These are phyloP conservation scores for Oryza punctata DNA, from an alignment of 176 grass and related monocot genomes.

Conservation along the genomic window DNA sequence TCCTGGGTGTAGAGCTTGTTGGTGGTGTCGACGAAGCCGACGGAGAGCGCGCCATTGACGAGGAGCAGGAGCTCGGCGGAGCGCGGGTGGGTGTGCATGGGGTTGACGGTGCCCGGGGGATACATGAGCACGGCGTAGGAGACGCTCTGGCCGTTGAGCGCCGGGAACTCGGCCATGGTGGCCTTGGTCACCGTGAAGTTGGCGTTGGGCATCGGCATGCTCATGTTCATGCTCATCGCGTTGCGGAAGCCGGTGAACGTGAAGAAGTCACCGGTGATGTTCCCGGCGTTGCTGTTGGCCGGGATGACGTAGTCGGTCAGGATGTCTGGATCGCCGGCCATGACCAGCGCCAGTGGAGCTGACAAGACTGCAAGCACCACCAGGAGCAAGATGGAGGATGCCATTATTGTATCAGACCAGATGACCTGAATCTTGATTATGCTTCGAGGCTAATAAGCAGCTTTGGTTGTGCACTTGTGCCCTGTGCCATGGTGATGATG, in stretches of 20 bases:
- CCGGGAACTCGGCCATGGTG: constrained; percentile 31
- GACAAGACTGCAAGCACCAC: constrained; percentile 16
- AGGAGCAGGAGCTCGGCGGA: constrained; percentile 56
- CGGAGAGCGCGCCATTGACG: constrained; percentile 42
- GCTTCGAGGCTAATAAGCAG: neutral
- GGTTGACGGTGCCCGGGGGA: constrained; percentile 40
- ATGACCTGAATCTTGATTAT: neutral
- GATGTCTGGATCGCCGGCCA: constrained; percentile 50
- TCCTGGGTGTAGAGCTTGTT: constrained; percentile 38
- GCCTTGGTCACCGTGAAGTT: constrained; percentile 32
- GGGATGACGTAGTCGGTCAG: constrained; percentile 40
- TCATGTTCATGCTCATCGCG: neutral
- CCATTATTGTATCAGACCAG: neutral
- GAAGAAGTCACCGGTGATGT: constrained; percentile 42
- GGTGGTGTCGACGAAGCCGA: constrained; percentile 54
- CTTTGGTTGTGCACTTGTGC: neutral
- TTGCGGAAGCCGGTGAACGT: constrained; percentile 10
- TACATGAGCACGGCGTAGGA: constrained; percentile 25
- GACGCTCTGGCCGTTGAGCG: constrained; percentile 56
- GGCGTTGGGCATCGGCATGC: constrained; percentile 3
- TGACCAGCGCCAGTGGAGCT: neutral
- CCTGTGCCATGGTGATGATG: neutral
- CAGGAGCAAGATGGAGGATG: neutral
- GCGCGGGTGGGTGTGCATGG: constrained; percentile 65
- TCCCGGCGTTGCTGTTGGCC: fast-evolving